Evolutionary conservation across 768 basidiomycete genomes (phyloP).

Genomic region (Lactarius vividus): DNA sequence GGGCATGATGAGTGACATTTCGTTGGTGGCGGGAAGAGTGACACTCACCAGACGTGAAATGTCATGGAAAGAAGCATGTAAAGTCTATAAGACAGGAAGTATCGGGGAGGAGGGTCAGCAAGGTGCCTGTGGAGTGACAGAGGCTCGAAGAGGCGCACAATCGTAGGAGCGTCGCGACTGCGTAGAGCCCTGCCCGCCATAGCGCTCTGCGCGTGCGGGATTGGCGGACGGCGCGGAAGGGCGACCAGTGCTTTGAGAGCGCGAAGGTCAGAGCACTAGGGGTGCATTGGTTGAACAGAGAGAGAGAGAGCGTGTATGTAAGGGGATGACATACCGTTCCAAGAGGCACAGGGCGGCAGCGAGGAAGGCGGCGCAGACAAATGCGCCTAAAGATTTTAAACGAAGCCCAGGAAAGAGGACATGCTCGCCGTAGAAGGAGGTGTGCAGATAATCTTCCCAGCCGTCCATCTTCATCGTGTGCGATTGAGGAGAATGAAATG

Average conservation of each 20-base stretch:
- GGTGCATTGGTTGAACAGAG: neutral
- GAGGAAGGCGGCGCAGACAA: slow-evolving; percentile 46
- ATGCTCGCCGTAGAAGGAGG: slow-evolving; percentile 44
- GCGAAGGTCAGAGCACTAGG: slow-evolving; percentile 50
- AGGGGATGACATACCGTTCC: slow-evolving; percentile 49
- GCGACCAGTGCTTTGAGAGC: slow-evolving; percentile 48
- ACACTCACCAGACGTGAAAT: slow-evolving; percentile 61
- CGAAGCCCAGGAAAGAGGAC: slow-evolving; percentile 42
- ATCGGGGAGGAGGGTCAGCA: neutral
- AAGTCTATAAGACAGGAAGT: slow-evolving; percentile 38
- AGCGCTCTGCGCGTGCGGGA: slow-evolving; percentile 46
- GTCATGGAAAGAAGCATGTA: slow-evolving; percentile 79
- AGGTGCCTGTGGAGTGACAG: neutral
- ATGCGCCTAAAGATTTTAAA: slow-evolving; percentile 49
- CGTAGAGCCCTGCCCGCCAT: slow-evolving; percentile 57
- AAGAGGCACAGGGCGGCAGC: slow-evolving; percentile 47
- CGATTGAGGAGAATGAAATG: neutral
- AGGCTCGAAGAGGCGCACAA: slow-evolving; percentile 45
- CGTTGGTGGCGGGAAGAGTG: neutral
- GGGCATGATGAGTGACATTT: neutral
- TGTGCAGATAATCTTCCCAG: slow-evolving; percentile 48
- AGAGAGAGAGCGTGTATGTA: neutral
- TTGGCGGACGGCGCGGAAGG: slow-evolving; percentile 37
- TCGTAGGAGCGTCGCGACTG: slow-evolving; percentile 54
- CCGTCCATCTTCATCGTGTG: slow-evolving; percentile 39